Base-by-base conservation (phyloP, 345 rosid species). In the Dovyalis caffra region DNA sequence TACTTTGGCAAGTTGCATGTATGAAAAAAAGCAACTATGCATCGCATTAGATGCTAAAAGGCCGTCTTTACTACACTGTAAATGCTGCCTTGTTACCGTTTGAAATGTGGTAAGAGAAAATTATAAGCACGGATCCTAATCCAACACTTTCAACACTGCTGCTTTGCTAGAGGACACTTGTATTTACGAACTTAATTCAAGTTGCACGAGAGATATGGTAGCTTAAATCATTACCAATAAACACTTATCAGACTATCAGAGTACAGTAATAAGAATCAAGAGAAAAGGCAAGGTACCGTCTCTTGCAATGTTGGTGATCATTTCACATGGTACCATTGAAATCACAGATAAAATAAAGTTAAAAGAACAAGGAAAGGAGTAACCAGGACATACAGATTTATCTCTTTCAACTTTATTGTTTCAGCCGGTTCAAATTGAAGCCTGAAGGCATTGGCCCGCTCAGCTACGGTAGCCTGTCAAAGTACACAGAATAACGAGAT, bases 341-440 rank as follows among this genome's bases (percentile, higher is more conserved):
- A 64, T 3, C 11, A 43, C 23, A 25, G 29, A 26, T 12, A 49
- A 29, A 31, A 31, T 33, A 2, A 51, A 74, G 21, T 3, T 11
- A 25, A 0, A 20, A 20, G 25, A 64, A 37, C 20, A 26, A 28
- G 57, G 18, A 38, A 26, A 29, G 61, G 49, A 33, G 12, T 6
- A 47, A 34, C 2, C 29, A 73, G 80, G 82, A 20, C 87, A 74
- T 90, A 95, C 99, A 95, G 99, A 82, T 93, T 95, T 86, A 93
- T 93, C 85, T 93, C 98, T 87, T 95, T 95, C 85, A 95, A 77
- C 80, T 93, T 95, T 14, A 93, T 87, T 72, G 97, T 90, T 87
- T 95, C 99, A 53, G 97, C 92, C 80, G 93, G 83, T 81, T 95
- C 99, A 81, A 91, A 95, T 70, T 93, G 98, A 76, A 87, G 98